phyloP scores from a whole-genome alignment of 2,329 filamentous ascomycete genomes.

The Fonsecaea erecta region DNA sequence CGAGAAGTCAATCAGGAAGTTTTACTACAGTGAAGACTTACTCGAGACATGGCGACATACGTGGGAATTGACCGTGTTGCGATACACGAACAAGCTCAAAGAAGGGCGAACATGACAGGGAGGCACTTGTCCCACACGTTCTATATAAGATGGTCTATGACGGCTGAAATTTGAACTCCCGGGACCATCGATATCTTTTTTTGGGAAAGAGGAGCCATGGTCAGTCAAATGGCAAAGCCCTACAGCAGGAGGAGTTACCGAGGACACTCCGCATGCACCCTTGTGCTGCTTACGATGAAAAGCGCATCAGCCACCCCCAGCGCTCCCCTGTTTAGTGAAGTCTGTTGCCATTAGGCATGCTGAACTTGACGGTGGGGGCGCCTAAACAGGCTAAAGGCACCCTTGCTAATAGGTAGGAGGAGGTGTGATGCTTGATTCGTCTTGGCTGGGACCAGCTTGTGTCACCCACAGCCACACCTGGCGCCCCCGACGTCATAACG shows the following conservation, averaged over 20 bases:
- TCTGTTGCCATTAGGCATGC: neutral
- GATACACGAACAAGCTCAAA: conserved; percentile 6
- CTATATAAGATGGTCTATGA: neutral
- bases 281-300: neutral
- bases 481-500: neutral
- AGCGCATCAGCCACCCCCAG: neutral
- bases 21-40: conserved; percentile 8
- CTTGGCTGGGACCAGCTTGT: neutral
- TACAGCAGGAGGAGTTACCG: neutral
- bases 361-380: neutral
- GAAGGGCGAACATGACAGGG: neutral
- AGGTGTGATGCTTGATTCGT: neutral
- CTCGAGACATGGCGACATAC: conserved; percentile 13
- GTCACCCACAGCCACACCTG: too few species aligned
- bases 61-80: conserved; percentile 8
- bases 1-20: conserved; percentile 7
- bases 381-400: neutral
- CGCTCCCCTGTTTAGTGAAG: neutral
- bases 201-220: too few species aligned
- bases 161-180: neutral
- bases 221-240: neutral
- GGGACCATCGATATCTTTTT: neutral
- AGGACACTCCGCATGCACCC: neutral
- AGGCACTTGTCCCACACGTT: neutral
- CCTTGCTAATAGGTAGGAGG: neutral